Conservation (phyloP, 768 basidiomycete genomes). For the Clathrus columnatus region DNA sequence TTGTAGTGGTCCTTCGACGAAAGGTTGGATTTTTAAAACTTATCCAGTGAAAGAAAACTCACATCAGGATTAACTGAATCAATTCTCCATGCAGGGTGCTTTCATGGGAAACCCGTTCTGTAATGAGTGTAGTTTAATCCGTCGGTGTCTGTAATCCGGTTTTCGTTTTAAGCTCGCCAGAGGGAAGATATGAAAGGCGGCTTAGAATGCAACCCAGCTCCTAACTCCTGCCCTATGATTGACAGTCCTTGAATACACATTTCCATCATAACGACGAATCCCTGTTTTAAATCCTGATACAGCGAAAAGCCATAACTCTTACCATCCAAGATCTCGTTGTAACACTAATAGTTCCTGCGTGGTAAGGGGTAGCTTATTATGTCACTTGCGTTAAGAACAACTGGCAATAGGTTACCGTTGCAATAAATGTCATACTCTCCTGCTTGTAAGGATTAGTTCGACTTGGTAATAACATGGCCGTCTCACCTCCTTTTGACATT, state of each 20-base stretch:
- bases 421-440: background rate
- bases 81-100: too few relatives aligned
- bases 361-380: background rate
- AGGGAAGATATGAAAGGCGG: background rate
- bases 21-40: background rate
- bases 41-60: background rate
- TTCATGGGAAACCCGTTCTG: background rate
- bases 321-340: background rate
- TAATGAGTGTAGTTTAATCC: too few relatives aligned
- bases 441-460: background rate
- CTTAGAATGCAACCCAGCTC: background rate
- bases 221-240: background rate
- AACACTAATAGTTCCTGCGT: background rate
- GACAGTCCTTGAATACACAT: background rate
- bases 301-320: background rate
- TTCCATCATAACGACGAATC: background rate
- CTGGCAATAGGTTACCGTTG: background rate
- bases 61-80: background rate
- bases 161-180: too few relatives aligned
- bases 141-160: too few relatives aligned
- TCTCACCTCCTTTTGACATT: background rate
- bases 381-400: background rate
- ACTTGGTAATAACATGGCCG: background rate
- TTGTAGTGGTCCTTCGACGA: background rate
- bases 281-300: background rate